These are phyloP conservation scores for rapeseed (Brassica napus) DNA, from an alignment of 345 rosid species.

Conservation along the genomic window Da-Ae NC_063435.1:5373001-5373500, in stretches of 20 bases:
- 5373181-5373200: background rate
- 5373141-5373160: background rate
- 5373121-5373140: conserved; percentile 21
- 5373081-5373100: conserved; percentile 10
- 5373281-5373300: background rate
- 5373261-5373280: background rate
- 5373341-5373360: background rate
- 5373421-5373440: background rate
- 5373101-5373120: conserved; percentile 38
- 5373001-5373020: conserved; percentile 32
- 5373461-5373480: background rate
- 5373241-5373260: background rate
- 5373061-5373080: conserved; percentile 8
- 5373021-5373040: conserved; percentile 24
- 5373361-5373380: background rate
- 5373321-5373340: background rate
- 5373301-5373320: background rate
- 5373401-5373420: background rate
- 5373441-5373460: background rate
- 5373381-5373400: background rate
- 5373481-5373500: background rate
- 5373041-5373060: conserved; percentile 22
- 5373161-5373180: background rate
- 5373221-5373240: background rate
- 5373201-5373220: background rate